These are phyloP conservation scores for Corchorus capsularis DNA, from an alignment of 345 rosid genomes.

Conservation along the genomic window DNA sequence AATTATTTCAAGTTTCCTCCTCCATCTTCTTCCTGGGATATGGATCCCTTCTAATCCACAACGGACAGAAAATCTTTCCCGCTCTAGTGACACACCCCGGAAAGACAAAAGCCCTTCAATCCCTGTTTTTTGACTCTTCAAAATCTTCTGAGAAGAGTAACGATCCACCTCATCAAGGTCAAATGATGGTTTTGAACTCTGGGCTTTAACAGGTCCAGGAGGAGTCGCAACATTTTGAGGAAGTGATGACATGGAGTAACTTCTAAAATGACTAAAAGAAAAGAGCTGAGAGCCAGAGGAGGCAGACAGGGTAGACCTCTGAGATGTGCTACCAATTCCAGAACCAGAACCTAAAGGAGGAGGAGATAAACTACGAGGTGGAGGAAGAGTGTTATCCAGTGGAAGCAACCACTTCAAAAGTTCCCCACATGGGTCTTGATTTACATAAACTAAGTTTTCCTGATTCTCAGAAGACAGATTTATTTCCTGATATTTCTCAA, in stretches of 20 bases:
- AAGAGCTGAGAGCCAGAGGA: constrained; percentile 86
- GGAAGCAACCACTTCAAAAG: constrained; percentile 95
- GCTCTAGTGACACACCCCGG: constrained; percentile 84
- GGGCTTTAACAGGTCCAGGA: constrained; percentile 56
- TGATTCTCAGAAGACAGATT: constrained; percentile 35
- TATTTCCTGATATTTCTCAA: constrained; percentile 72
- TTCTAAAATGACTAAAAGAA: constrained; percentile 85
- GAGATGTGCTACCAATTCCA: constrained; percentile 53
- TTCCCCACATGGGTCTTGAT: constrained; percentile 72
- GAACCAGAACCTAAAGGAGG: constrained; percentile 56
- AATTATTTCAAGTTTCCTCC: constrained; percentile 85
- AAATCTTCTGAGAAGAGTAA: constrained; percentile 52
- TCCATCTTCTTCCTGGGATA: constrained; percentile 93
- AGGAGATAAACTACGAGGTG: constrained; percentile 57
- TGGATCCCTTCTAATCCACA: constrained; percentile 96
- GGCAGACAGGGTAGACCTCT: constrained; percentile 46
- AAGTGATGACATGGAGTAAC: constrained; percentile 95
- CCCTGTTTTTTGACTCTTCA: constrained; percentile 47
- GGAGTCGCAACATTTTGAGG: constrained; percentile 75
- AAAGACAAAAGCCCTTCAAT: constrained; percentile 78
- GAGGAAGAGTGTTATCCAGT: constrained; percentile 66
- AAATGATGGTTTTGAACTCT: constrained; percentile 72
- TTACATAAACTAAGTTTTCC: constrained; percentile 36
- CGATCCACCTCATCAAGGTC: constrained; percentile 82
- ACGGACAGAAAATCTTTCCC: constrained; percentile 84